Evolutionary conservation across 805 yeast species (phyloP).

Genomic region (Candida taoyuanica): DNA sequence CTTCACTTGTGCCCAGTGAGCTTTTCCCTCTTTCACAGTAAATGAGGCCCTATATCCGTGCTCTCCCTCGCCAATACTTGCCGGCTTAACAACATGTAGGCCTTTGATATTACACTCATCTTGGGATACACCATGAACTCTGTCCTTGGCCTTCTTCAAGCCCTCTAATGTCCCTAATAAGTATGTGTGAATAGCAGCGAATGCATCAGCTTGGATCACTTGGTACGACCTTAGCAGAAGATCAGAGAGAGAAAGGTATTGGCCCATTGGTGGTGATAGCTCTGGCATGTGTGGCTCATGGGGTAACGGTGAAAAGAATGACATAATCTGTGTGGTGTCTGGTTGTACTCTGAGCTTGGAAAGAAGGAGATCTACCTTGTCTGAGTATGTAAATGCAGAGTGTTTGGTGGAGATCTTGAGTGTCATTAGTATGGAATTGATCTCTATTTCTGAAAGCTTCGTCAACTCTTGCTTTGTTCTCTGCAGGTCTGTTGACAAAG

Average conservation of each 20-base stretch:
- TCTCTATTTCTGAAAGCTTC: background rate
- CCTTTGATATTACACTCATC: too few relatives aligned
- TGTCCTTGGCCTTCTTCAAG: constrained; percentile 12
- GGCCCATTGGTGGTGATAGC: too few relatives aligned
- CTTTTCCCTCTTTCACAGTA: too few relatives aligned
- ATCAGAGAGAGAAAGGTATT: constrained; percentile 14
- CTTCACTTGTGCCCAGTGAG: too few relatives aligned
- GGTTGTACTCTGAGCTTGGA: background rate
- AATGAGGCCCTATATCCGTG: too few relatives aligned
- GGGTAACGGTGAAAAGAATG: background rate
- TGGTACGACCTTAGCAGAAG: constrained; percentile 7
- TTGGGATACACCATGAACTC: too few relatives aligned
- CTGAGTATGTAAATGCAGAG: background rate
- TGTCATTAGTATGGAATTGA: background rate
- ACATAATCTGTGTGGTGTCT: constrained; percentile 4
- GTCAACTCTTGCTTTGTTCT: background rate
- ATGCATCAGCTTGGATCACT: constrained; percentile 1
- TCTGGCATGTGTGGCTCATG: too few relatives aligned
- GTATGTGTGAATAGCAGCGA: constrained; percentile 10
- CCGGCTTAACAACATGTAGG: too few relatives aligned
- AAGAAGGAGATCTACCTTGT: constrained; percentile 1
- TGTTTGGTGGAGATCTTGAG: background rate
- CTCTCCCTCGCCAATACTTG: too few relatives aligned
- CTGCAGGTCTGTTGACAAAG: background rate
- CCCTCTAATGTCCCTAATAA: constrained; percentile 10